Evolutionary conservation across 1,284 basidiomycete species (phyloP), one percentile per base, ranked within the genome.

Genomic region (Phylloboletellus chloephorus): DNA sequence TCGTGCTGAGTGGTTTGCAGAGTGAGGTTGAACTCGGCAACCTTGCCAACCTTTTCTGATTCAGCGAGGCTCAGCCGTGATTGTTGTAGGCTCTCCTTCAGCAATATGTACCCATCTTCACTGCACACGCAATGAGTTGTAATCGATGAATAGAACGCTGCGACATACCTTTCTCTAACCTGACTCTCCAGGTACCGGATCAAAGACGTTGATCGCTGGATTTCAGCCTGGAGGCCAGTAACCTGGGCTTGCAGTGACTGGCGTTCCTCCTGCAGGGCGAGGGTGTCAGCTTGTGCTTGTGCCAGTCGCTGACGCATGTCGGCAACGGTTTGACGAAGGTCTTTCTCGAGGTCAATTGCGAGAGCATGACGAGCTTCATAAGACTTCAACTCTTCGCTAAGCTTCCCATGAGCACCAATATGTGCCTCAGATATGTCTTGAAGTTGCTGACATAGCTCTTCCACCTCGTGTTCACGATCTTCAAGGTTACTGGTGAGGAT

Each of bases 1-100:
- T 79, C 78, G 43, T 82, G 76, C 44, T 85, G 79, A 11, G 75
- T 72, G 19, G 63, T 64, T 52, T 79, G 75, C 42, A 87, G 62
- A 38, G 73, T 72, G 32, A 84, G 68, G 45, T 78, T 76, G 43
- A 82, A 72, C 52, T 86, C 78, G 0, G 79, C 74, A 12, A 71
- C 67, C 51, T 80, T 78, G 24, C 69, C 67, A 6, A 69, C 65
- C 53, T 79, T 78, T 51, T 86, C 76, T 12, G 74, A 70, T 22
- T 63, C 67, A 9, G 71, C 67, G 19, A 75, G 61, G 33, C 72
- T 66, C 22, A 64, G 54, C 15, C 66, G 71, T 11, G 67, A 58
- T 21, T 64, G 60, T 30, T 71, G 68, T n/a, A 83, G 59, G 23
- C 75, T 72, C 6, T 60, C 63, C 46, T 66, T 72, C 29, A 81